Evolutionary conservation across 2,329 filamentous ascomycete genomes (phyloP).

Genomic region (Aureobasidium leucospermi): DNA sequence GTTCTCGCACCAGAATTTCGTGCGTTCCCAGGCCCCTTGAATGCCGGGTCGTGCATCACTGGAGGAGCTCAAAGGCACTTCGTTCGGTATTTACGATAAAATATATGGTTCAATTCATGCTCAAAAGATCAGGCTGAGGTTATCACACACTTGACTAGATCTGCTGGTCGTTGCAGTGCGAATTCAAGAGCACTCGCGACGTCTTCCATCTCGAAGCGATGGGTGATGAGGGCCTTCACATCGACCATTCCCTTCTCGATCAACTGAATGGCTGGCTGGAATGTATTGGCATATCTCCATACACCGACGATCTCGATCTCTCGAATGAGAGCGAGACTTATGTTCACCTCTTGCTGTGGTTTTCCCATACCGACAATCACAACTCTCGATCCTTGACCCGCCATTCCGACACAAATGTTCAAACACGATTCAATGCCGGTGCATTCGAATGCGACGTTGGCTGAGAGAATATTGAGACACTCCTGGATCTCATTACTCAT

Average conservation of each 20-base stretch:
- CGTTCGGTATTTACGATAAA: too few species aligned
- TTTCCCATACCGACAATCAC: constrained; percentile 5
- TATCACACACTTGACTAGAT: constrained; percentile 7
- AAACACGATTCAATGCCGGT: constrained; percentile 28
- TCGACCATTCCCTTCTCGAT: not conserved
- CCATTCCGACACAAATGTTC: constrained; percentile 15
- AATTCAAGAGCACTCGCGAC: constrained; percentile 14
- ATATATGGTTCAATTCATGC: too few species aligned
- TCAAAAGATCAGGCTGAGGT: constrained; percentile 1
- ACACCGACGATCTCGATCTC: not conserved
- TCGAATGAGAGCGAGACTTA: not conserved
- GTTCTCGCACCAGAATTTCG: too few species aligned
- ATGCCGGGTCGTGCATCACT: too few species aligned
- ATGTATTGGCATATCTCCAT: constrained; percentile 1
- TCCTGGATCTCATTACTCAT: constrained; percentile 16
- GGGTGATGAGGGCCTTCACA: not conserved
- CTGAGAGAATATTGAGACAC: constrained; percentile 26
- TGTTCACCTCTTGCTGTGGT: not conserved
- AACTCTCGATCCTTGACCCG: not conserved
- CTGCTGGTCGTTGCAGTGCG: constrained; percentile 14
- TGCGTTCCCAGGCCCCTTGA: too few species aligned
- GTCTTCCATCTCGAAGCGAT: not conserved
- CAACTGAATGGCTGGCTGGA: not conserved
- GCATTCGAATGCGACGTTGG: constrained; percentile 29
- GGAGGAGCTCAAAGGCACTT: too few species aligned